Conservation (phyloP, 306 rosid species). For the Mucuna pruriens region DNA sequence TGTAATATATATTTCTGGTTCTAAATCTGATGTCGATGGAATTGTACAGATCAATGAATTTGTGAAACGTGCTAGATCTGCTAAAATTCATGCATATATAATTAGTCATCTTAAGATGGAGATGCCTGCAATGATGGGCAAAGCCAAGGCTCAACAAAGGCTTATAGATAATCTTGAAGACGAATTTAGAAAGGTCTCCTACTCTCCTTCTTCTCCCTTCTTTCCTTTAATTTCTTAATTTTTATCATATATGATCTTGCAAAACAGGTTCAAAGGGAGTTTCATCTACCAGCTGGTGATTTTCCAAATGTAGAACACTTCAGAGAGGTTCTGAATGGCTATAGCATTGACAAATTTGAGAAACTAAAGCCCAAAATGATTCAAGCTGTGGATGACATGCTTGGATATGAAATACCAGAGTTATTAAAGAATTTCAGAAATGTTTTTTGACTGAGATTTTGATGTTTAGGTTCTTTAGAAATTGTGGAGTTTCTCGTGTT, state of each 20-base stretch:
- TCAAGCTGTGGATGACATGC: constrained; percentile 90
- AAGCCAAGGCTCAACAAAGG: constrained; percentile 87
- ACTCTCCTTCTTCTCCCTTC: neutral
- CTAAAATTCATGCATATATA: constrained; percentile 90
- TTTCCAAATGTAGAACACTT: constrained; percentile 85
- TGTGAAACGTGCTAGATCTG: constrained; percentile 97
- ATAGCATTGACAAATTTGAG: constrained; percentile 83
- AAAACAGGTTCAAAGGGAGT: constrained; percentile 85
- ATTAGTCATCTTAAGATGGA: constrained; percentile 86
- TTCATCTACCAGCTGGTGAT: constrained; percentile 90
- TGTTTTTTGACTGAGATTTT: constrained; percentile 7
- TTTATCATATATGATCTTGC: neutral
- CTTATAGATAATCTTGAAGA: constrained; percentile 80
- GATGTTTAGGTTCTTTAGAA: neutral
- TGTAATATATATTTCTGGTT: neutral
- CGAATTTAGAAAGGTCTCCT: constrained; percentile 77
- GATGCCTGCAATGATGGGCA: constrained; percentile 95
- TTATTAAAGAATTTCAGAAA: constrained; percentile 80
- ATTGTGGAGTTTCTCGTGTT: neutral
- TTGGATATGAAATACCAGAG: constrained; percentile 92
- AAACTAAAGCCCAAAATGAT: constrained; percentile 93
- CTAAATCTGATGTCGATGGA: constrained; percentile 12
- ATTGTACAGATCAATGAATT: constrained; percentile 85
- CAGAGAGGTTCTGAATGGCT: constrained; percentile 67
- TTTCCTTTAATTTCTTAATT: neutral